A percentile compares a stretch with the other conserved stretches of the same genome.
phyloP scores from a whole-genome alignment of 345 rosid genomes.

The Laguncularia racemosa region DNA sequence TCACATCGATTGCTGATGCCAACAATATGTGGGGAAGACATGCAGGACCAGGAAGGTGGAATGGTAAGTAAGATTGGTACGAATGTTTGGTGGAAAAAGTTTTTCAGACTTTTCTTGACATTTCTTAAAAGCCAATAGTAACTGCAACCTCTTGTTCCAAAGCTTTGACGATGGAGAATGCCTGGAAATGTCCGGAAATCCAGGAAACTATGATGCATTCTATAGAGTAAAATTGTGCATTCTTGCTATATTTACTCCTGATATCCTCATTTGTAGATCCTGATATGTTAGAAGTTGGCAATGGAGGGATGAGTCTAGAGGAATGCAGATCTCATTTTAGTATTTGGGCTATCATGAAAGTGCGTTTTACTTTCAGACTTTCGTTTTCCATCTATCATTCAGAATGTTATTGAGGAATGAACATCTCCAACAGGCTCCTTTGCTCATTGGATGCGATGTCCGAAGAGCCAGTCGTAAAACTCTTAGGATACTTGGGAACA shows the following conservation, averaged over 20 bases:
- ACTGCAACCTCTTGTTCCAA: no score
- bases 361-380: background rate
- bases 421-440: conserved; percentile 28
- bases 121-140: background rate
- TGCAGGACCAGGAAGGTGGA: conserved; percentile 58
- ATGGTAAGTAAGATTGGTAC: conserved; percentile 23
- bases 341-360: conserved; percentile 56
- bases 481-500: conserved; percentile 31
- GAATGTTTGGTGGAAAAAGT: background rate
- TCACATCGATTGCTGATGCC: conserved; percentile 31
- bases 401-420: background rate
- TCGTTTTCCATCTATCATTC: background rate
- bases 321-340: conserved; percentile 48
- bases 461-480: conserved; percentile 30
- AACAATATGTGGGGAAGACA: conserved; percentile 49
- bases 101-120: background rate
- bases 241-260: background rate
- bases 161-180: no score
- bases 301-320: conserved; percentile 51
- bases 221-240: background rate
- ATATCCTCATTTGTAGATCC: conserved; percentile 26
- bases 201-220: no score
- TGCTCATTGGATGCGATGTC: conserved; percentile 41
- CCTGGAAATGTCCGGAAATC: no score
- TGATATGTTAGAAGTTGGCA: conserved; percentile 63